These are phyloP conservation scores for Hypoxylon sp. DNA, from an alignment of 2,329 filamentous ascomycete species.

Conservation along the genomic window DNA sequence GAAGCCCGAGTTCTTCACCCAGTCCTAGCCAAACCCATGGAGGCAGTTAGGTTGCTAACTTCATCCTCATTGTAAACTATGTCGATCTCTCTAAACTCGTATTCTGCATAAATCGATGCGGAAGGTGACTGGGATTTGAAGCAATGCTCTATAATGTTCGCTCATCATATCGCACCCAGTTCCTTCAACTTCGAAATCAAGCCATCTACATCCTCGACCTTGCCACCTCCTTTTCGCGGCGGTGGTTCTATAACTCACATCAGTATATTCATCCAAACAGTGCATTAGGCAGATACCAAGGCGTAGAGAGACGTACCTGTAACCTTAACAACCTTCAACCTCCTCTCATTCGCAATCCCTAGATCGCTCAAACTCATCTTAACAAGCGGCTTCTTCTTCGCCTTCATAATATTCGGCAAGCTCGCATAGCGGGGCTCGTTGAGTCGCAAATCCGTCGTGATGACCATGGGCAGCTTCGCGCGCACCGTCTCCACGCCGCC, in stretches of 20 bases:
- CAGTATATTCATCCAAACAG: neutral
- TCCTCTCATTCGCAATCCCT: conserved; percentile 79
- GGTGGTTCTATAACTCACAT: conserved; percentile 76
- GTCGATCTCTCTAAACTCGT: neutral
- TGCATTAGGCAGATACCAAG: neutral
- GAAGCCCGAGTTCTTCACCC: neutral
- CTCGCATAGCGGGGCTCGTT: conserved; percentile 97
- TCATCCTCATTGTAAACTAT: neutral
- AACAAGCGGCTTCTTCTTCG: conserved; percentile 99
- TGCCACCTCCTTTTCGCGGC: conserved; percentile 89
- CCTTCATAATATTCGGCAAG: conserved; percentile 99
- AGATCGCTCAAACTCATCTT: conserved; percentile 91
- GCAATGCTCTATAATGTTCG: neutral
- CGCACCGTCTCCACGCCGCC: conserved; percentile 92
- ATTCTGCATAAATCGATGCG: neutral
- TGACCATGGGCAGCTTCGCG: conserved; percentile 89
- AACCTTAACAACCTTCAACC: conserved; percentile 93
- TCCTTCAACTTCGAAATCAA: conserved; percentile 95
- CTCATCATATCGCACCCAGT: conserved; percentile 82
- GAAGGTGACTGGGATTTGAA: neutral
- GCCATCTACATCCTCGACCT: conserved; percentile 98
- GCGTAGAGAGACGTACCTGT: conserved; percentile 69
- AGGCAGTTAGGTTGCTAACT: conserved; percentile 1
- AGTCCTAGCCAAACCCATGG: neutral
- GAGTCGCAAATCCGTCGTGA: conserved; percentile 93